A percentile compares a stretch with the other conserved stretches of the same genome.
Evolutionary conservation across 202 grass and related monocot genomes (phyloP).

Genomic region (Zoysia matrella): DNA sequence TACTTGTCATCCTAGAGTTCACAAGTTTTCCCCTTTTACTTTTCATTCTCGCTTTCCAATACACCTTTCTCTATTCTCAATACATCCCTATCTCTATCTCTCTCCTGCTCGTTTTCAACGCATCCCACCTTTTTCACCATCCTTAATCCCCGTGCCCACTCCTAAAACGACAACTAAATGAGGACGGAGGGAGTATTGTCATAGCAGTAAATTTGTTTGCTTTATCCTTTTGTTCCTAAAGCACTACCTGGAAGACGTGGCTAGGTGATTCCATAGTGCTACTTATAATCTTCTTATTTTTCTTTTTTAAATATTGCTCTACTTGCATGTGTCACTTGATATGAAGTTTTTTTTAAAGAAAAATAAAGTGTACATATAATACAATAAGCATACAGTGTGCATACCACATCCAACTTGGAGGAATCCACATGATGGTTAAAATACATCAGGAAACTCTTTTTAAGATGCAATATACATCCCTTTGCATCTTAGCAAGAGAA

Average conservation of each 20-base stretch:
- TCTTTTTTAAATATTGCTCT: background rate
- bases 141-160: no score
- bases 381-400: no score
- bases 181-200: background rate
- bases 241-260: background rate
- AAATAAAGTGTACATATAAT: background rate
- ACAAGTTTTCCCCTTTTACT: no score
- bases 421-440: background rate
- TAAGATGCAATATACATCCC: background rate
- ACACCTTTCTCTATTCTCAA: no score
- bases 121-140: no score
- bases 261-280: background rate
- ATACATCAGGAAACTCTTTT: background rate
- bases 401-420: background rate
- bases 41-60: no score
- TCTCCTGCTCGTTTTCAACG: no score
- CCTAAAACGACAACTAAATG: no score
- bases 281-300: background rate
- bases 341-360: background rate
- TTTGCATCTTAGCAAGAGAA: background rate
- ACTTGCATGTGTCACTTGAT: background rate
- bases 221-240: constrained; percentile 19
- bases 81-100: no score
- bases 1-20: no score
- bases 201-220: constrained; percentile 15